These are phyloP conservation scores for Trapa bicornis DNA, from an alignment of 345 rosid species.

Conservation along the genomic window DNA sequence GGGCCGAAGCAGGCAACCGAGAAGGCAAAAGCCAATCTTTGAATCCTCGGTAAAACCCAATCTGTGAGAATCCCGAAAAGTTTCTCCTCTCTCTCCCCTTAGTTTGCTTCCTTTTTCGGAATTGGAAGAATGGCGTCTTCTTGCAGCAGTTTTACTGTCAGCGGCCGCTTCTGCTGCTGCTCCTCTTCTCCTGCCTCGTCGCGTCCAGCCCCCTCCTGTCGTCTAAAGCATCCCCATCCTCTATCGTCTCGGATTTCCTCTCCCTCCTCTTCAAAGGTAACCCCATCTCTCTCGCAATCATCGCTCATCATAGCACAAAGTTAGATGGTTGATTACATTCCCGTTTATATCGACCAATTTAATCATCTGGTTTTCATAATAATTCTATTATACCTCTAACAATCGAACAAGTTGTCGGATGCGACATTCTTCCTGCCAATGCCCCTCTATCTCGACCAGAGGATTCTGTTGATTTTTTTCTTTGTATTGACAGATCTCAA, in stretches of 20 bases:
- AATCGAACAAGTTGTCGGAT: not conserved
- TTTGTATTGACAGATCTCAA: conserved; percentile 27
- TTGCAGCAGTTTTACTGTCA: not conserved
- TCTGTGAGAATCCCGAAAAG: no score
- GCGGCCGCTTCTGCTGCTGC: not conserved
- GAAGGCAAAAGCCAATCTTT: not conserved
- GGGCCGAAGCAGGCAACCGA: not conserved
- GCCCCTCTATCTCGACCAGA: not conserved
- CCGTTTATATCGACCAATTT: no score
- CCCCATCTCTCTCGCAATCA: not conserved
- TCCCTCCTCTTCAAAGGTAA: conserved; percentile 1
- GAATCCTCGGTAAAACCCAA: no score
- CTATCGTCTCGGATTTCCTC: not conserved
- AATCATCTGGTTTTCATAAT: not conserved
- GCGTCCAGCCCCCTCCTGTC: conserved; percentile 1
- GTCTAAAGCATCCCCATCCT: not conserved
- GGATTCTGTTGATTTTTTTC: not conserved
- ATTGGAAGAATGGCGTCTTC: conserved; percentile 10
- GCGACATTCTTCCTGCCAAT: no score
- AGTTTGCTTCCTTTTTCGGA: not conserved
- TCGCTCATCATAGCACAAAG: not conserved
- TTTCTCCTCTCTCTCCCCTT: conserved; percentile 27
- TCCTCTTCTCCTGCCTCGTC: conserved; percentile 3
- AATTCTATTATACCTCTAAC: not conserved
- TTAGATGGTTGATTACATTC: not conserved